Evolutionary conservation across 768 basidiomycete genomes (phyloP).

Genomic region (Podaxis sp.): DNA sequence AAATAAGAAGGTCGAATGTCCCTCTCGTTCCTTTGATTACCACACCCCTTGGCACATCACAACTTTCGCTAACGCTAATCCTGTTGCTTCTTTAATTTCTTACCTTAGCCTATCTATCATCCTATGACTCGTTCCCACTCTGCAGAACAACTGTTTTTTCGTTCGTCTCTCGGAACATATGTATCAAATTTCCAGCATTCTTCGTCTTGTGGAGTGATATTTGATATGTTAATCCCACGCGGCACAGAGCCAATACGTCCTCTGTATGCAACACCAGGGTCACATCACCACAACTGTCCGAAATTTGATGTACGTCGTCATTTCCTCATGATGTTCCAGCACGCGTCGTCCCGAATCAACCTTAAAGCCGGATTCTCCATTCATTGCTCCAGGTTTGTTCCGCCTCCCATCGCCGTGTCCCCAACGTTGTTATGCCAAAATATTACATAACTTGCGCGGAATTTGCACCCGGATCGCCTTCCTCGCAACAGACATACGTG

Average conservation of each 20-base stretch:
- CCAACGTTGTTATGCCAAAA: neutral
- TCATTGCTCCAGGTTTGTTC: constrained; percentile 5
- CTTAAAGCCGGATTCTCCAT: neutral
- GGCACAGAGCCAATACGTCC: neutral
- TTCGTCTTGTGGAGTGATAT: neutral
- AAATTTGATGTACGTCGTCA: constrained; percentile 12
- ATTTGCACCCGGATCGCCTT: neutral
- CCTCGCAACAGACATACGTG: neutral
- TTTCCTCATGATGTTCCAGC: neutral
- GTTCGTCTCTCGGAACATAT: neutral
- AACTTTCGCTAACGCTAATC: neutral
- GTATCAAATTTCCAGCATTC: neutral
- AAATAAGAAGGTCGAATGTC: constrained; percentile 2
- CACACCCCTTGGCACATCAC: constrained; percentile 10
- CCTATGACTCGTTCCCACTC: neutral
- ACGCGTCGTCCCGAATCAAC: neutral
- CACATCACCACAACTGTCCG: constrained; percentile 8
- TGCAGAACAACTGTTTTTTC: neutral
- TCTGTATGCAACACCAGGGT: neutral
- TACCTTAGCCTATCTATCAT: neutral
- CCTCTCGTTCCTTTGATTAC: neutral
- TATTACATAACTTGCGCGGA: neutral
- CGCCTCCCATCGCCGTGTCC: neutral
- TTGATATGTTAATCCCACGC: constrained; percentile 8
- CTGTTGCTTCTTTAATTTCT: neutral